Conservation (phyloP, 345 rosid genomes). For the Abelmoschus esculentus region DNA sequence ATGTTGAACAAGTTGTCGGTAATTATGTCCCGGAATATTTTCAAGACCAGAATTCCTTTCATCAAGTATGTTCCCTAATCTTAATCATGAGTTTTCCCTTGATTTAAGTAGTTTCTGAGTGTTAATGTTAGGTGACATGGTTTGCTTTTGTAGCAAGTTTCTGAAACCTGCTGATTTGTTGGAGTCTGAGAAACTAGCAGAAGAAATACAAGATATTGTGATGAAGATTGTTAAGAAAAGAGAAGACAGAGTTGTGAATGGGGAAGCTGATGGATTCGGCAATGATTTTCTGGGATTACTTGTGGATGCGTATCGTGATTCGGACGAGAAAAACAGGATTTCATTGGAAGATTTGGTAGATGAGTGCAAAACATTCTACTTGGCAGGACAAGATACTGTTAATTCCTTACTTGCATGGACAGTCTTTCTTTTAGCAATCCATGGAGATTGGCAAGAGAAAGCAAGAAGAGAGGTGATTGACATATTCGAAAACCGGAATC, state of each 20-base stretch:
- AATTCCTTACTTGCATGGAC: slow-evolving; percentile 33
- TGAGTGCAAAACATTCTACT: slow-evolving; percentile 37
- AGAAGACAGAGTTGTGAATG: slow-evolving; percentile 11
- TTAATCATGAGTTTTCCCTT: too few species aligned
- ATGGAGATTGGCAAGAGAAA: slow-evolving; percentile 36
- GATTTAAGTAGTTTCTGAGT: too few species aligned
- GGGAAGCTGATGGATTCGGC: slow-evolving; percentile 10
- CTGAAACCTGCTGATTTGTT: slow-evolving; percentile 7
- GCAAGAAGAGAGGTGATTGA: slow-evolving; percentile 29
- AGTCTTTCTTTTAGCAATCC: slow-evolving; percentile 31
- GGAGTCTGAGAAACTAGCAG: slow-evolving; percentile 9
- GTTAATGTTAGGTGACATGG: neutral
- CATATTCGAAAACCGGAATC: slow-evolving; percentile 24
- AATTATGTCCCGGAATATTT: neutral
- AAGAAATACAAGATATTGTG: slow-evolving; percentile 9
- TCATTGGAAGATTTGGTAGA: slow-evolving; percentile 27
- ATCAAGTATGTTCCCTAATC: neutral
- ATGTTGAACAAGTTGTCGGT: slow-evolving; percentile 20
- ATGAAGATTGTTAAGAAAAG: slow-evolving; percentile 20
- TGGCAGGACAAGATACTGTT: slow-evolving; percentile 33
- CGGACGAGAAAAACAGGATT: slow-evolving; percentile 18
- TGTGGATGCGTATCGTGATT: slow-evolving; percentile 16
- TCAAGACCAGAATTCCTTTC: neutral
- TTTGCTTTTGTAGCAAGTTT: slow-evolving; percentile 15
- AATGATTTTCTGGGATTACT: slow-evolving; percentile 29